Evolutionary conservation across 768 basidiomycete genomes (phyloP), one percentile per base, ranked within the genome.

Genomic region (Cubamyces lactineus): DNA sequence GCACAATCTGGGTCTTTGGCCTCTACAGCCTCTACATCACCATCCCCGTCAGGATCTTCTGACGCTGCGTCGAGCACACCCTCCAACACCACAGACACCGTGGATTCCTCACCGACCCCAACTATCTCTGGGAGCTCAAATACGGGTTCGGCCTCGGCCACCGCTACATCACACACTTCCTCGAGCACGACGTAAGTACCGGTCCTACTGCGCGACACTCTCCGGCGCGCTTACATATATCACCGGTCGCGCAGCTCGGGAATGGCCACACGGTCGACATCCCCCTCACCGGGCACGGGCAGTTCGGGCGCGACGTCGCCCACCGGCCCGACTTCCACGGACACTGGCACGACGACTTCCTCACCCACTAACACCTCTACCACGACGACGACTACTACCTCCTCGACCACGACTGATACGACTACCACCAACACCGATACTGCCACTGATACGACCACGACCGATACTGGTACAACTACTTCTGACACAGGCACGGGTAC

Each of bases 401-500:
- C 66, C 1, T 54, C 65, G 24, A 39, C 65, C 24, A 55, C 66
- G 12, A 52, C 66, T 19, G 41, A 38, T 38, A 48, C 59, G 46
- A 43, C 59, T 28, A 39, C 42, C 11, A 16, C 51, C n/a, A 38
- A 47, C 21, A 46, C 53, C 21, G 19, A 46, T 17, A 57, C 50
- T n/a, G 52, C 66, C 30, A 45, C 58, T 2, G 21, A 16, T 17
- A 28, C 59, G 12, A 21, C 68, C 24, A 63, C 72, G n/a, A 67
- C 66, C 52, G 42, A 59, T 3, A 53, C 16, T 21, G 12, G 48
- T 19, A 48, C 57, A 28, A 61, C 66, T 26, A 61, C 61, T n/a
- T n/a, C n/a, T 13, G 69, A 74, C 9, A 58, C 72, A 21, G 46
- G 65, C 38, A 42, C 53, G 65, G 17, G 38, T 58, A 28, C 47